Percentiles rank a stretch among this genome's conserved stretches.
phyloP scores from a whole-genome alignment of 805 yeast species.

The Candida coquimbonensis region DNA sequence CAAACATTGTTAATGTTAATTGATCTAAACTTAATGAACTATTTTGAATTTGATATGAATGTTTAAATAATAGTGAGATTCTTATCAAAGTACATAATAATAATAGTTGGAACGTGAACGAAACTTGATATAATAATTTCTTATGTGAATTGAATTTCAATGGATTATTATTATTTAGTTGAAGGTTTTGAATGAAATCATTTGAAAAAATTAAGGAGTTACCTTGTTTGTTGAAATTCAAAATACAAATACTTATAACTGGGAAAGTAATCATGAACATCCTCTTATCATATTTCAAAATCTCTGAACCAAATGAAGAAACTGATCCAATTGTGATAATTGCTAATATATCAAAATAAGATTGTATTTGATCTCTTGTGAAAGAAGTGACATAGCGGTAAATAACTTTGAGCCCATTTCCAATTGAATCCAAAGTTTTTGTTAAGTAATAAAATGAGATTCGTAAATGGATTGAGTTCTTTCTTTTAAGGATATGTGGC shows the following conservation, averaged over 20 bases:
- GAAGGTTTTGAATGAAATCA: background rate
- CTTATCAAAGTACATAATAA: slow-evolving; percentile 3
- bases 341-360: slow-evolving; percentile 5
- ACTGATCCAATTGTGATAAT: slow-evolving; percentile 6
- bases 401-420: background rate
- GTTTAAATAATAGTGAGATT: slow-evolving; percentile 3
- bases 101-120: slow-evolving; percentile 1
- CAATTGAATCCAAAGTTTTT: background rate
- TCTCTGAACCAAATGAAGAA: slow-evolving; percentile 10
- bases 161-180: too few species aligned
- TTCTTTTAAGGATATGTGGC: background rate
- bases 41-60: background rate
- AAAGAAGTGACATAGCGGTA: background rate
- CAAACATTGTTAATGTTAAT: slow-evolving; percentile 1
- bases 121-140: background rate
- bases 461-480: slow-evolving; percentile 4
- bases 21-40: slow-evolving; percentile 2
- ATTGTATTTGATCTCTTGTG: slow-evolving; percentile 2
- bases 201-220: background rate
- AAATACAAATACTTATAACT: background rate
- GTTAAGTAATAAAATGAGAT: slow-evolving; percentile 4
- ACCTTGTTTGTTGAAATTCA: background rate
- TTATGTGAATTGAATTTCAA: background rate
- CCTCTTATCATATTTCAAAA: slow-evolving; percentile 9
- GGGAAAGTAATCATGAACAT: slow-evolving; percentile 8